Conservation (phyloP, 768 basidiomycete genomes). For the Mycena galericulata region DNA sequence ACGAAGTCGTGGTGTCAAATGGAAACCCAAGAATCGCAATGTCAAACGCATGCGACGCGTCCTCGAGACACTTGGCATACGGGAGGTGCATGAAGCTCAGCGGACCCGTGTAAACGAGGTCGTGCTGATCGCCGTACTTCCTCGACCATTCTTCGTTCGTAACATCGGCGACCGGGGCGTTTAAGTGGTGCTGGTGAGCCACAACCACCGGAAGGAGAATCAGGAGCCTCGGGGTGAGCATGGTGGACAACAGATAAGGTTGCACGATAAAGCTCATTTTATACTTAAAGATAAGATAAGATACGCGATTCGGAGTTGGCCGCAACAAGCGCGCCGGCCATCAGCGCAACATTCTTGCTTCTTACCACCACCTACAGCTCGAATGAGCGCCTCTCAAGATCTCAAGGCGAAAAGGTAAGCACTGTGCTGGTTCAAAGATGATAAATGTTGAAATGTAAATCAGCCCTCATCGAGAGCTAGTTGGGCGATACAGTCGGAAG, state of each 20-base stretch:
- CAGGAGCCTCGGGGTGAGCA: conserved; percentile 10
- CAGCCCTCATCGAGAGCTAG: too few relatives aligned
- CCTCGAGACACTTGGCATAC: conserved; percentile 51
- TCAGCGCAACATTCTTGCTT: too few relatives aligned
- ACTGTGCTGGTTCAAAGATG: too few relatives aligned
- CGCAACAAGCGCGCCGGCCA: too few relatives aligned
- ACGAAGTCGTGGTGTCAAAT: conserved; percentile 62
- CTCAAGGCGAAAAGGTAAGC: too few relatives aligned
- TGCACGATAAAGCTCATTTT: conserved; percentile 8
- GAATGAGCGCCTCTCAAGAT: too few relatives aligned
- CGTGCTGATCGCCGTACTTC: conserved; percentile 39
- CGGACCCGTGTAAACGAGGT: conserved; percentile 72
- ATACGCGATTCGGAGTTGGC: too few relatives aligned
- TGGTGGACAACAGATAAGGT: background rate
- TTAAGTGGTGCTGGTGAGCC: conserved; percentile 8
- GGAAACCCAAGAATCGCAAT: conserved; percentile 72
- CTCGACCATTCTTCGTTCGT: conserved; percentile 23
- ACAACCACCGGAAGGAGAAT: conserved; percentile 3
- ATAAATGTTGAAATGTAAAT: too few relatives aligned
- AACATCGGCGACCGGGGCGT: conserved; percentile 4
- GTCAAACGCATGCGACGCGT: conserved; percentile 53
- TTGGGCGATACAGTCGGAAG: too few relatives aligned
- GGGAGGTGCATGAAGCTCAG: conserved; percentile 75
- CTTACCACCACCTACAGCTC: too few relatives aligned
- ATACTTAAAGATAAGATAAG: background rate